phyloP scores from a whole-genome alignment of 2,329 filamentous ascomycete species.

The Hymenoscyphus fructigenus region DNA sequence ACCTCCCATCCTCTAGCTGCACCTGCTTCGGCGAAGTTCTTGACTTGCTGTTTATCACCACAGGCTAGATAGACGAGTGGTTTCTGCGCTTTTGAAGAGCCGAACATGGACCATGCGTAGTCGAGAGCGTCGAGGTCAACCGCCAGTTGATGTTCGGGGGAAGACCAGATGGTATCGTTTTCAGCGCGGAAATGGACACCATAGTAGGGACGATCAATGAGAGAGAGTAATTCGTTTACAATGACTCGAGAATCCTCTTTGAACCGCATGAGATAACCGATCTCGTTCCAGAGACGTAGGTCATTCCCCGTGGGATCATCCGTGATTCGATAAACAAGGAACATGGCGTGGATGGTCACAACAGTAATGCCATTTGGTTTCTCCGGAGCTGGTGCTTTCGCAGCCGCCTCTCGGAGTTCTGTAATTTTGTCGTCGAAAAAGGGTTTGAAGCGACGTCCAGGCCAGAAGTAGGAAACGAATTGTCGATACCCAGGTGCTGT shows the following conservation, averaged over 20 bases:
- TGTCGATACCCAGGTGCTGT: slow-evolving; percentile 30
- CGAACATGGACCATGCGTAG: slow-evolving; percentile 35
- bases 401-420: slow-evolving; percentile 17
- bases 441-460: slow-evolving; percentile 32
- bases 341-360: slow-evolving; percentile 35
- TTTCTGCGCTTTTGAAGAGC: slow-evolving; percentile 20
- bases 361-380: slow-evolving; percentile 34
- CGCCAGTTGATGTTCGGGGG: slow-evolving; percentile 37
- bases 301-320: slow-evolving; percentile 40
- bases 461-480: slow-evolving; percentile 37
- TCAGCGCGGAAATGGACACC: slow-evolving; percentile 41
- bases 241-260: slow-evolving; percentile 32
- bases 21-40: slow-evolving; percentile 35
- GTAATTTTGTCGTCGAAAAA: slow-evolving; percentile 32
- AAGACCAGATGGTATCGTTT: slow-evolving; percentile 41
- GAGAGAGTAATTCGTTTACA: slow-evolving; percentile 27
- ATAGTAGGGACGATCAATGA: slow-evolving; percentile 34
- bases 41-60: slow-evolving; percentile 37
- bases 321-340: slow-evolving; percentile 39
- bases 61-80: slow-evolving; percentile 40
- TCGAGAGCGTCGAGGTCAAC: slow-evolving; percentile 40
- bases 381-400: slow-evolving; percentile 13
- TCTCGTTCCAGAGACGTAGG: slow-evolving; percentile 39
- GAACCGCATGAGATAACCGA: slow-evolving; percentile 37
- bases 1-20: slow-evolving; percentile 38